These are phyloP conservation scores for Rubroboletus pulcherrimus DNA, from an alignment of 768 basidiomycete species.

Conservation along the genomic window DNA sequence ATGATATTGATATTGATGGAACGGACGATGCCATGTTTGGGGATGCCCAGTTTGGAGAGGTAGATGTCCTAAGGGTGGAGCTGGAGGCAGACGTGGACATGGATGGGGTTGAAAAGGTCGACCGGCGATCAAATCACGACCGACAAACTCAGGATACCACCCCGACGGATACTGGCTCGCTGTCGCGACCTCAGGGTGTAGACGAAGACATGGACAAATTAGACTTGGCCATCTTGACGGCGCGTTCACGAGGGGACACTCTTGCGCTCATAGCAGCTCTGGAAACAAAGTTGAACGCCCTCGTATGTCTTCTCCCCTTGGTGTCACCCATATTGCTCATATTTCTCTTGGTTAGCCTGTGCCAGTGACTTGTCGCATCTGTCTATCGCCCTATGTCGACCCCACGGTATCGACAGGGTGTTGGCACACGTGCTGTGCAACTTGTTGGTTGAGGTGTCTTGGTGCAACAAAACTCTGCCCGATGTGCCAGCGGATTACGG, in stretches of 20 bases:
- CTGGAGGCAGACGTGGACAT: constrained; percentile 34
- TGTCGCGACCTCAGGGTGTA: not conserved
- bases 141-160: constrained; percentile 35
- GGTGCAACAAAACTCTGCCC: constrained; percentile 81
- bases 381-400: constrained; percentile 72
- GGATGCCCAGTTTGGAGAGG: constrained; percentile 71
- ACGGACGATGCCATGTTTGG: constrained; percentile 68
- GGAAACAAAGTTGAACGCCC: constrained; percentile 55
- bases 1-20: constrained; percentile 78
- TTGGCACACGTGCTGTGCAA: constrained; percentile 83
- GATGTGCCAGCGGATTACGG: constrained; percentile 83
- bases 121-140: constrained; percentile 18
- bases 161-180: not conserved
- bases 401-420: constrained; percentile 81
- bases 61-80: constrained; percentile 49
- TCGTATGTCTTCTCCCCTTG: constrained; percentile 42
- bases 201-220: constrained; percentile 41
- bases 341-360: constrained; percentile 13
- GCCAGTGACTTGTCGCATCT: constrained; percentile 61
- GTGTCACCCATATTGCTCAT: constrained; percentile 28
- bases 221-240: constrained; percentile 47
- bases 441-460: constrained; percentile 82
- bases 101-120: not conserved
- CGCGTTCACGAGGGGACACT: constrained; percentile 47
- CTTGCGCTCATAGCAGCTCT: constrained; percentile 50